Conservation (phyloP, 305 asterid species). For the Plantago rigida region DNA sequence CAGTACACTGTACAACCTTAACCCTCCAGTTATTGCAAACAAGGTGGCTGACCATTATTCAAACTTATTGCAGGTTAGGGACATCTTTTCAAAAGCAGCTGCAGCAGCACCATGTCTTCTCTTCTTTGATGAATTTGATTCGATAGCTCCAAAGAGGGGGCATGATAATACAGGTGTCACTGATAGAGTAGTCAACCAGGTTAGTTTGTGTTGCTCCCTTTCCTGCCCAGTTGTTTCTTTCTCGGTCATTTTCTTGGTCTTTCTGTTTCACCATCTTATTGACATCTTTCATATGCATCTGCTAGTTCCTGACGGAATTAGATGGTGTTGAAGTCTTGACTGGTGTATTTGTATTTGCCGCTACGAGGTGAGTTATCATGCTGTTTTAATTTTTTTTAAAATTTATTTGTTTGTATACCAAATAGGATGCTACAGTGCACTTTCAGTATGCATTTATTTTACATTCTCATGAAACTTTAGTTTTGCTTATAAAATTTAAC, state of each 20-base stretch:
- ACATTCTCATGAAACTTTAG: conserved; percentile 7
- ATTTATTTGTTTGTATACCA: not conserved
- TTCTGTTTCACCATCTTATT: conserved; percentile 18
- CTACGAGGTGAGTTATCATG: conserved; percentile 55
- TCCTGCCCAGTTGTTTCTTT: conserved; percentile 8
- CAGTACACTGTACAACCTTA: no score
- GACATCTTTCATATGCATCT: conserved; percentile 25
- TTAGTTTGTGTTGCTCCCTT: conserved; percentile 29
- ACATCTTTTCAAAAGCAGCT: conserved; percentile 87
- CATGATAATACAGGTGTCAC: conserved; percentile 97
- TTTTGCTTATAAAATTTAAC: conserved; percentile 24
- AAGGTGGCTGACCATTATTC: not conserved
- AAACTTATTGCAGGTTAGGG: conserved; percentile 58
- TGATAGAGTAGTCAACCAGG: conserved; percentile 93
- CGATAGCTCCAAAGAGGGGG: conserved; percentile 94
- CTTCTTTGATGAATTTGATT: conserved; percentile 94
- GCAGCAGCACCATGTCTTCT: conserved; percentile 94
- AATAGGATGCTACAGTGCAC: not conserved
- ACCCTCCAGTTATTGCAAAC: not conserved
- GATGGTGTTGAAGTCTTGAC: conserved; percentile 96
- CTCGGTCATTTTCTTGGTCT: conserved; percentile 7
- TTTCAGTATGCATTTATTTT: conserved; percentile 1
- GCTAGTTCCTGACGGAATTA: conserved; percentile 81
- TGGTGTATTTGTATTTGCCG: conserved; percentile 97
- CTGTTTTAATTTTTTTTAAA: not conserved